Evolutionary conservation across 2,329 filamentous ascomycete species (phyloP), one percentile per base, ranked within the genome.

Genomic region (Ceratocystis ficicola): DNA sequence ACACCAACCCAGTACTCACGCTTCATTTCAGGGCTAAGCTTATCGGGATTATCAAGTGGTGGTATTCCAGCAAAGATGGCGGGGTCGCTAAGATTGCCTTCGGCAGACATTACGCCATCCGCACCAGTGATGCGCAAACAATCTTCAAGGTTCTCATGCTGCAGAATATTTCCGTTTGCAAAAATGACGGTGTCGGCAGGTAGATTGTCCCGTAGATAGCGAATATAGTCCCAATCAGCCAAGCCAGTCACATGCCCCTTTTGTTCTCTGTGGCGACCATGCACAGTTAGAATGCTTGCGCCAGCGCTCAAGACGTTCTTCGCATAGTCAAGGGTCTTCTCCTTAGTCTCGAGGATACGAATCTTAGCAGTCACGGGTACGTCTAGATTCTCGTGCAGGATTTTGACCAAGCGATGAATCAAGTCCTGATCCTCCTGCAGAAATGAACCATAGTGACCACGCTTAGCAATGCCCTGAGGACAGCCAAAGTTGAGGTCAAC

Each of bases 331-430:
- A 99, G 77, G 0, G 92, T 96, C 73, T 87, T 85, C 76, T 96
- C 92, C 69, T 82, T 87, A 0, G 88, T 92, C 50, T 96, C 93
- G 3, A 95, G 80, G 22, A 97, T 86, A 7, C 94, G 83, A 71
- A 99, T 95, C 77, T 99, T 99, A 30, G 93, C 94, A 1, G 94
- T 97, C 15, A 99, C 86, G 0, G 94, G 94, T 0, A 99, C 78
- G 2, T 86, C 77, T 2, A 99, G 80, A 66, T 90, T 83, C 50
- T 82, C 81, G 73, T 96, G 89, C 59, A 97, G 78, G n/a, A 79
- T 90, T 71, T 87, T 86, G 72, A 99, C 90, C 72, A 99, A 79
- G n/a, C 80, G 80, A 72, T 86, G 87, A 66, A 99, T 88, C 65
- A 95, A 78, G 25, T 86, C 84, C 79, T 90, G 91, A 72, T 97